Evolutionary conservation across 78 protist species (phyloP), one percentile per base, ranked within the genome.

Genomic region (Emiliania huxleyi): DNA sequence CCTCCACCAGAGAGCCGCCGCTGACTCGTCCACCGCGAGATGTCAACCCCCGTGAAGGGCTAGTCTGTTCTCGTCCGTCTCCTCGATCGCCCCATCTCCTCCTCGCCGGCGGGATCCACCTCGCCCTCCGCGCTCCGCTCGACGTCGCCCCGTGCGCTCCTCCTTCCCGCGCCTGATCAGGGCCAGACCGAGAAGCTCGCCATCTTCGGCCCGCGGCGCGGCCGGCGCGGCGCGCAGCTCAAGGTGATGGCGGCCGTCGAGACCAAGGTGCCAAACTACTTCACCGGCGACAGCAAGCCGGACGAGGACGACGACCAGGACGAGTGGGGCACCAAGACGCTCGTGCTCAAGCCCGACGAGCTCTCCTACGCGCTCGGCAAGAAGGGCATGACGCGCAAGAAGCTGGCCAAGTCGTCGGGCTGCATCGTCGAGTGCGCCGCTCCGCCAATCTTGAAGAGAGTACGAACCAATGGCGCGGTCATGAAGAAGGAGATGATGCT

Each of bases 321-420:
- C 21, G 69, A 6, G 8, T 85, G 35, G 18, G 90, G 90, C 33
- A 46, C 69, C 35, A 12, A 44, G n/a, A 85, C 62, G 35, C 37
- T 45, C 90, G 45, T 33, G 29, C 55, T 85, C 45, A 38, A 25
- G 38, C 43, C 40, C 33, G 42, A 45, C 2, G 90, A 85, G 69
- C 90, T 85, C n/a, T 48, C 69, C 19, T 85, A 85, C 42, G 90
- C 90, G 3, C 90, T 85, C 43, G 90, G 90, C 55, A 85, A 85
- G 90, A 44, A 85, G 69, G 90, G 90, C 69, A 33, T 33, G 38
- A 85, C 90, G 40, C 90, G 90, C 69, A 85, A 85, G 90, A 85
- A 85, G 69, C 90, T 85, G 40, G 90, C 90, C 45, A 8, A 8
- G 40, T 77, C 87, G 46, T 77, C 87, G 33, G 87, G 45, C 19